Conservation (phyloP, 768 basidiomycete genomes). For the Brasilioporus rufonigricans region DNA sequence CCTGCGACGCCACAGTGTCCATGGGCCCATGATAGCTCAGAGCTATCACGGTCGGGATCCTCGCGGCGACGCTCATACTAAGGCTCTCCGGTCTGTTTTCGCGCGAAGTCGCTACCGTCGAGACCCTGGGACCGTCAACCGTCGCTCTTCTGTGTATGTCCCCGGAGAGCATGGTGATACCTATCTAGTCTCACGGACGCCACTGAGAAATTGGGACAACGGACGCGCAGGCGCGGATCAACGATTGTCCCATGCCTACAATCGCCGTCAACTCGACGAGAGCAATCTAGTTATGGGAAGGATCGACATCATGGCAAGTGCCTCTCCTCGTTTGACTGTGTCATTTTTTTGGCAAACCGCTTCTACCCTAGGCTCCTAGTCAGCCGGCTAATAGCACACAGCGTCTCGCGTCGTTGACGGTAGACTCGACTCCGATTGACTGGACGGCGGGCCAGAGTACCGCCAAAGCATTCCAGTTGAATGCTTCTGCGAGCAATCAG, state of each 20-base stretch:
- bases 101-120: constrained; percentile 20
- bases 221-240: background rate
- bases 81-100: constrained; percentile 16
- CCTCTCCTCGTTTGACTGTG: background rate
- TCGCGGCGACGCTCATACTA: constrained; percentile 3
- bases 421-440: constrained; percentile 23
- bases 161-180: constrained; percentile 25
- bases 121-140: constrained; percentile 5
- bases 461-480: constrained; percentile 39
- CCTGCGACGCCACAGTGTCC: constrained; percentile 8
- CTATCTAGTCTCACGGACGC: constrained; percentile 24
- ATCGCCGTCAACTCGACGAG: constrained; percentile 13
- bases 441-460: constrained; percentile 28
- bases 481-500: constrained; percentile 47
- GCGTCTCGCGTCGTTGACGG: constrained; percentile 23
- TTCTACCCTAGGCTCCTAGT: constrained; percentile 5
- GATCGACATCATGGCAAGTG: constrained; percentile 49
- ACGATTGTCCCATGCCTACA: background rate
- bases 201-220: background rate
- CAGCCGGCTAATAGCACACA: background rate
- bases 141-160: constrained; percentile 24
- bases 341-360: background rate
- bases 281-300: constrained; percentile 36
- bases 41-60: background rate
- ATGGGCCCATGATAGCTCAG: background rate